Conservation (phyloP, 352 stramenopile species). For the Albugo laibachii region DNA sequence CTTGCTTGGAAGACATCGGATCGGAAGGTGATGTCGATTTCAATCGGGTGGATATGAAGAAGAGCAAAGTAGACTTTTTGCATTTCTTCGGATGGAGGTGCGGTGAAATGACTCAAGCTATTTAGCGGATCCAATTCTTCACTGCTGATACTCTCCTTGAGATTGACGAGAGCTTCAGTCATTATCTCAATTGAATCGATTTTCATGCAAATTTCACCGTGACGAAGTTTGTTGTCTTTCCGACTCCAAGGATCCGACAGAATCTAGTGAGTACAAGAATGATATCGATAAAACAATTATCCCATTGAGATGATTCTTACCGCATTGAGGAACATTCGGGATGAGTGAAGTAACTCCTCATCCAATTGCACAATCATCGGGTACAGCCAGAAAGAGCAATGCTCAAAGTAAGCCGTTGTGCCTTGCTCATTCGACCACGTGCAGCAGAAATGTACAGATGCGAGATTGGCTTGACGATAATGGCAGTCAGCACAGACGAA, state of each 20-base stretch:
- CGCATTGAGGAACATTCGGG: slow-evolving; percentile 49
- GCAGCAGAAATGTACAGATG: slow-evolving; percentile 75
- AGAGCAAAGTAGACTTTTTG: slow-evolving; percentile 79
- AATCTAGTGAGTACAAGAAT: slow-evolving; percentile 17
- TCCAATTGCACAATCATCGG: slow-evolving; percentile 70
- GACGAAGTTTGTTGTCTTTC: slow-evolving; percentile 41
- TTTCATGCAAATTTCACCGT: slow-evolving; percentile 62
- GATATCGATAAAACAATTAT: neutral
- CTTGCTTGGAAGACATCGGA: slow-evolving; percentile 69
- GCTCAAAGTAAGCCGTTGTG: slow-evolving; percentile 78
- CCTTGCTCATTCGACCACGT: slow-evolving; percentile 80
- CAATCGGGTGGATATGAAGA: slow-evolving; percentile 73
- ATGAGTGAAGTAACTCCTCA: slow-evolving; percentile 62
- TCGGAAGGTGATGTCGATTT: slow-evolving; percentile 76
- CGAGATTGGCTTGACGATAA: slow-evolving; percentile 55
- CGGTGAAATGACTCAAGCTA: slow-evolving; percentile 28
- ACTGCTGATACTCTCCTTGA: slow-evolving; percentile 52
- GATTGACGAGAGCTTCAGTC: slow-evolving; percentile 47
- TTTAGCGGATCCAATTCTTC: slow-evolving; percentile 63
- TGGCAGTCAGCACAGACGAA: slow-evolving; percentile 75
- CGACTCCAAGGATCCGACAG: slow-evolving; percentile 34
- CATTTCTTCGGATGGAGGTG: slow-evolving; percentile 38
- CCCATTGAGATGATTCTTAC: slow-evolving; percentile 12
- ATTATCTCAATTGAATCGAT: slow-evolving; percentile 69
- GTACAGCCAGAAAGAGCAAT: slow-evolving; percentile 75